Percentiles rank a stretch among this genome's conserved stretches.
Evolutionary conservation across 2,329 filamentous ascomycete genomes (phyloP).

Genomic region (Aotearoamyces nothofagi): DNA sequence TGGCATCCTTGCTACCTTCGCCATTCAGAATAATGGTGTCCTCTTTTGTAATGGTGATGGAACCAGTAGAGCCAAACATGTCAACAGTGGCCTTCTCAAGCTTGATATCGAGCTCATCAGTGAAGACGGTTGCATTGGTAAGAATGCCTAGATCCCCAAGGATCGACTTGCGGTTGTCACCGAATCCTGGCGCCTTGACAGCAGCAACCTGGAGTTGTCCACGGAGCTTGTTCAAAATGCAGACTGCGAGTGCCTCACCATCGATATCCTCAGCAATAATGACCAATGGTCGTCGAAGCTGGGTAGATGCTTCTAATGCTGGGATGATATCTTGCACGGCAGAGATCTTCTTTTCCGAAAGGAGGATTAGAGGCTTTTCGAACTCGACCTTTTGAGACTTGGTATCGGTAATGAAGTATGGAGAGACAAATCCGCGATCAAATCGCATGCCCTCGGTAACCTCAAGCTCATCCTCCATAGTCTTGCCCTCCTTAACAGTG

Average conservation of each 20-base stretch:
- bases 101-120: constrained; percentile 96
- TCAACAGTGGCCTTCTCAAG: constrained; percentile 95
- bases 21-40: constrained; percentile 98
- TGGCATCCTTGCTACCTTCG: constrained; percentile 85
- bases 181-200: constrained; percentile 97
- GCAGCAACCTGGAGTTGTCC: constrained; percentile 97
- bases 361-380: constrained; percentile 95
- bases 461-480: constrained; percentile 91
- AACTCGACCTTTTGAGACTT: constrained; percentile 99
- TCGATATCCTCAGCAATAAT: constrained; percentile 99
- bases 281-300: constrained; percentile 85
- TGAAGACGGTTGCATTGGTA: constrained; percentile 95
- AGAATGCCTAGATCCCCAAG: constrained; percentile 91
- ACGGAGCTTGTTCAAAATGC: constrained; percentile 99
- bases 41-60: constrained; percentile 99
- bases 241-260: constrained; percentile 93
- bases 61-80: constrained; percentile 91
- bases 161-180: constrained; percentile 99
- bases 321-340: constrained; percentile 98
- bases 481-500: constrained; percentile 99
- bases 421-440: constrained; percentile 95
- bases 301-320: constrained; percentile 90
- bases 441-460: constrained; percentile 99
- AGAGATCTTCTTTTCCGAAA: constrained; percentile 99
- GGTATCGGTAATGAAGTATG: constrained; percentile 99